Base-by-base conservation (phyloP, 2,329 filamentous ascomycete genomes). In the Cercospora zeae-maydis region DNA sequence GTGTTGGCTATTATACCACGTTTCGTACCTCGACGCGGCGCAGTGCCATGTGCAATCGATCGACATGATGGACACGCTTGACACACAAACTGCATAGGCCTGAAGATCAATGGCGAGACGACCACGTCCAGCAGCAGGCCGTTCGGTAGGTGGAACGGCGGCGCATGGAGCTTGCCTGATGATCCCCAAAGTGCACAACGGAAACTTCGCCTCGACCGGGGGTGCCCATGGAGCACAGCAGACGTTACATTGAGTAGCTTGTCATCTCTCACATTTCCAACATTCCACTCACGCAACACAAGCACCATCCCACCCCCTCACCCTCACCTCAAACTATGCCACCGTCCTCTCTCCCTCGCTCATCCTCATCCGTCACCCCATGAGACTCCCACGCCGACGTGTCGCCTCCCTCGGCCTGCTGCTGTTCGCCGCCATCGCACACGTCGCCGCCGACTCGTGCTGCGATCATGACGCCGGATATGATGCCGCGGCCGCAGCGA, bases 401-500 rank as follows among this genome's bases (percentile, higher is more conserved):
- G 5, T 51, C 13, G 51, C 30, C 33, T 13, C 21, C 30, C 34
- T 52, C 19, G 21, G 21, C 19, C 45, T 59, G 45, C 21, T 37
- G 33, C 21, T n/a, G n/a, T 11, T 30, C 31, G 19, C n/a, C 31
- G 33, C 45, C 19, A 39, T 51, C 31, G 16, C 8, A 4, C 57
- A n/a, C 7, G 57, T 59, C 5, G 10, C 45, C 21, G 47, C 56
- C 30, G 54, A 64, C 19, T 54, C 62, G 4, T 66, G 63, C 42
- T 67, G 63, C 39, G 34, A 39, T 13, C 51, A 62, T 6, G 45
- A 66, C 14, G 55, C 58, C 5, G 66, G 66, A 4, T 68, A 54
- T 52, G 52, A 66, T 33, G 58, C 66, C 7, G 54, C 47, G 14
- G 39, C 36, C 10, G 64, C 59, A 6, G 66, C 63, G 1, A 24